phyloP scores from a whole-genome alignment of 176 grass and related monocot genomes.

The Bromus sterilis region DNA sequence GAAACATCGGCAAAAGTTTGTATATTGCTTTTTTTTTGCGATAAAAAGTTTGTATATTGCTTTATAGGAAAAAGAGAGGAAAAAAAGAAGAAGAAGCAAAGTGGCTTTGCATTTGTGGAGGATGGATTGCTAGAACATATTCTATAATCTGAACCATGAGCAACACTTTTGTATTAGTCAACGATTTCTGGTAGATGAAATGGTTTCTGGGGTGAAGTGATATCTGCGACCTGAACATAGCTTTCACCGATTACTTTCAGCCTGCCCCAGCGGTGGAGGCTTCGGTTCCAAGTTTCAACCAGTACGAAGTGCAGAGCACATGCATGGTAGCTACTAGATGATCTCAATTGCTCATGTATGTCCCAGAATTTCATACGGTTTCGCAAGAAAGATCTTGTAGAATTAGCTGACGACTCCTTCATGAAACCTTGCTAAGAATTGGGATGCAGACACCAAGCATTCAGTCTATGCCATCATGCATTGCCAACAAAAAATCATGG shows the following conservation, averaged over 20 bases:
- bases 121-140: conserved; percentile 39
- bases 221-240: background rate
- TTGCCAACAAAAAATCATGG: background rate
- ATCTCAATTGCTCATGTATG: background rate
- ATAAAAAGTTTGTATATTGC: too few relatives aligned
- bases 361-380: background rate
- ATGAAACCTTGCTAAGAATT: background rate
- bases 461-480: background rate
- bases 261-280: background rate
- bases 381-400: background rate
- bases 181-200: conserved; percentile 27
- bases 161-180: conserved; percentile 13
- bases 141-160: conserved; percentile 26
- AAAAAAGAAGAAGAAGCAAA: conserved; percentile 31
- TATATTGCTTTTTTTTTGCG: background rate
- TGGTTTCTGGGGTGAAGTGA: conserved; percentile 3
- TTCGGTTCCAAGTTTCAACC: background rate
- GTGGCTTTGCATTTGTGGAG: conserved; percentile 49
- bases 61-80: conserved; percentile 7
- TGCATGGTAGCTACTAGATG: background rate
- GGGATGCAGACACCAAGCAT: background rate
- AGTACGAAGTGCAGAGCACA: background rate
- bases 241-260: background rate
- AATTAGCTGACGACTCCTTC: background rate
- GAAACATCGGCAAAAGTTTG: conserved; percentile 32